Evolutionary conservation across 768 basidiomycete species (phyloP).

Genomic region (Chiua virens): DNA sequence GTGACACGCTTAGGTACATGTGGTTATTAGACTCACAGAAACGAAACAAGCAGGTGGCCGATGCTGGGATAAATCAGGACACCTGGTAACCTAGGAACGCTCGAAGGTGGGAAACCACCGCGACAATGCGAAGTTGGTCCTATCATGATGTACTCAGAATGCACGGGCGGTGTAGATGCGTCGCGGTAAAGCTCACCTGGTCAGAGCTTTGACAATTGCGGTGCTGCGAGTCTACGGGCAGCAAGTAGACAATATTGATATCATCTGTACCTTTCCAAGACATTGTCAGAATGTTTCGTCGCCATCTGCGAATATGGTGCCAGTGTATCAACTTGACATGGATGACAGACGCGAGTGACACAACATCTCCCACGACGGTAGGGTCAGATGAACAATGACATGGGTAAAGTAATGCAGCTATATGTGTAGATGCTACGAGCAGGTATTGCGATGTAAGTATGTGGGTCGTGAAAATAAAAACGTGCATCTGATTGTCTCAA

Average conservation of each 20-base stretch:
- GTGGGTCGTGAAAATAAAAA: conserved; percentile 6
- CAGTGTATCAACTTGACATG: neutral
- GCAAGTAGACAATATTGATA: too few species aligned
- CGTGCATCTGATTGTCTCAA: neutral
- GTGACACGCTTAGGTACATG: neutral
- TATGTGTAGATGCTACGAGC: conserved; percentile 8
- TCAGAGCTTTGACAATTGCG: neutral
- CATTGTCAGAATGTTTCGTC: neutral
- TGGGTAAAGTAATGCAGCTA: neutral
- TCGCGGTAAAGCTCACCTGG: conserved; percentile 8
- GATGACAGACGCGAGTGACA: conserved; percentile 1
- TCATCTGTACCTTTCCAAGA: neutral
- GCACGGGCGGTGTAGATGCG: too few species aligned
- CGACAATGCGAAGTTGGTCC: too few species aligned
- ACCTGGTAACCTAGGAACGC: conserved; percentile 14
- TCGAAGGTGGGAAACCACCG: conserved; percentile 7
- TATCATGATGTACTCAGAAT: too few species aligned
- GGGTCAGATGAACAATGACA: conserved; percentile 3
- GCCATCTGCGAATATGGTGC: neutral
- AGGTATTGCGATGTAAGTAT: conserved; percentile 3
- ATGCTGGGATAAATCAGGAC: conserved; percentile 3
- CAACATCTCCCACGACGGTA: neutral
- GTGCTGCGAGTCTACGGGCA: neutral
- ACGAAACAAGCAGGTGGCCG: neutral
- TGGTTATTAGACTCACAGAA: conserved; percentile 1